These are phyloP conservation scores for Ustilago trichophora DNA, from an alignment of 1,284 basidiomycete genomes.

Conservation along the genomic window DNA sequence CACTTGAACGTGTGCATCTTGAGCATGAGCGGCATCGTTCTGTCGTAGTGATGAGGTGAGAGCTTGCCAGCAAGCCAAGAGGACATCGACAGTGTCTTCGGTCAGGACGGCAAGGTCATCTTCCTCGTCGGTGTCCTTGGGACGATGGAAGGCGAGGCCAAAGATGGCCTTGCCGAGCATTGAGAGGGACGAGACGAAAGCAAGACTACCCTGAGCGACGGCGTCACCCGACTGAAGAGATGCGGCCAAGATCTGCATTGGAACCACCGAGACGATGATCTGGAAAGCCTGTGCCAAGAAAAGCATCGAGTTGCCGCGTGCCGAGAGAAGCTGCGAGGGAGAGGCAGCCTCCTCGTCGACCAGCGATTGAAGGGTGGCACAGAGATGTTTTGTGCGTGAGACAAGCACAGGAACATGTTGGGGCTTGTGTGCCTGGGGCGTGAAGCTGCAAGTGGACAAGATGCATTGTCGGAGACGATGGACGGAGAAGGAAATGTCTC, in stretches of 20 bases:
- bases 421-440: conserved; percentile 30
- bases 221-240: conserved; percentile 13
- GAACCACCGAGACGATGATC: conserved; percentile 33
- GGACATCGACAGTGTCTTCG: conserved; percentile 44
- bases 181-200: conserved; percentile 41
- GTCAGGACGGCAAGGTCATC: conserved; percentile 49
- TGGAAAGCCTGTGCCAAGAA: conserved; percentile 45
- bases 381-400: conserved; percentile 32
- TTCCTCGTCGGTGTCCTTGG: conserved; percentile 43
- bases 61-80: conserved; percentile 45
- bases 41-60: conserved; percentile 26
- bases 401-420: conserved; percentile 37
- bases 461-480: conserved; percentile 49
- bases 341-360: conserved; percentile 33
- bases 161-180: conserved; percentile 37
- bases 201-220: conserved; percentile 14
- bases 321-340: conserved; percentile 17
- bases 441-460: conserved; percentile 35
- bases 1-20: conserved; percentile 24
- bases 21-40: conserved; percentile 16
- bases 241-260: conserved; percentile 28
- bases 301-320: conserved; percentile 44
- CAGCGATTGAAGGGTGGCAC: conserved; percentile 32
- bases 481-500: conserved; percentile 39
- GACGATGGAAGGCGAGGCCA: conserved; percentile 42